Conservation (phyloP, 1,284 basidiomycete genomes). For the Pascua guehoae region DNA sequence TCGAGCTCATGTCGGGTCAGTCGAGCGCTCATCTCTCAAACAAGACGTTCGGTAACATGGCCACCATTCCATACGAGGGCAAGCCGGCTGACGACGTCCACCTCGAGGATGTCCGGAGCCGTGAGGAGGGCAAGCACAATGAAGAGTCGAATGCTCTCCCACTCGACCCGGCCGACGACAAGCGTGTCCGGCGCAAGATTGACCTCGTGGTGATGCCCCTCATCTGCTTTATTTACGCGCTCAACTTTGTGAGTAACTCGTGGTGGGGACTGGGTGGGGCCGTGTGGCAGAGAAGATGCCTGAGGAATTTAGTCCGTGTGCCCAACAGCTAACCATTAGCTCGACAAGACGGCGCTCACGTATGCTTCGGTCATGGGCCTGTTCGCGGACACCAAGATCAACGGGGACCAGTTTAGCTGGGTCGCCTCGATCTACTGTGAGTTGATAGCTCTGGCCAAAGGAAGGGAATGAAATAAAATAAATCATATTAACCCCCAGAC, state of each 20-base stretch:
- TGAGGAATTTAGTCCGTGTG: too few relatives aligned
- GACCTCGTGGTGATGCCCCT: slow-evolving; percentile 5
- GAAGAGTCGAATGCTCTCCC: not conserved
- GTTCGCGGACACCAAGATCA: slow-evolving; percentile 7
- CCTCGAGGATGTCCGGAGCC: too few relatives aligned
- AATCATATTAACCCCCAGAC: not conserved
- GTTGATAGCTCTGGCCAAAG: not conserved
- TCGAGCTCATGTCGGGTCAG: too few relatives aligned
- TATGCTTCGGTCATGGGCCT: slow-evolving; percentile 14
- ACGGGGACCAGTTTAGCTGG: slow-evolving; percentile 15
- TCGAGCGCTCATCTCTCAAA: too few relatives aligned
- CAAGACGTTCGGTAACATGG: too few relatives aligned
- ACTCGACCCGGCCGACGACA: not conserved
- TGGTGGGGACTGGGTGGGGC: too few relatives aligned
- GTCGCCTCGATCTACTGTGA: slow-evolving; percentile 22
- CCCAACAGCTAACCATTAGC: slow-evolving; percentile 1
- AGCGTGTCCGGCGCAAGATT: slow-evolving; percentile 1
- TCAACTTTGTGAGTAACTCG: slow-evolving; percentile 5
- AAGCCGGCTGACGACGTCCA: too few relatives aligned
- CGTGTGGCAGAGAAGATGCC: too few relatives aligned
- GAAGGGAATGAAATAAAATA: too few relatives aligned
- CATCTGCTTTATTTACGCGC: not conserved
- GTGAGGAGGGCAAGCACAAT: too few relatives aligned
- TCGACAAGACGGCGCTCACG: slow-evolving; percentile 16
- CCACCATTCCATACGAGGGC: too few relatives aligned